These are phyloP conservation scores for Phytopythium litorale DNA, from an alignment of 352 stramenopile genomes.

Conservation along the genomic window DNA sequence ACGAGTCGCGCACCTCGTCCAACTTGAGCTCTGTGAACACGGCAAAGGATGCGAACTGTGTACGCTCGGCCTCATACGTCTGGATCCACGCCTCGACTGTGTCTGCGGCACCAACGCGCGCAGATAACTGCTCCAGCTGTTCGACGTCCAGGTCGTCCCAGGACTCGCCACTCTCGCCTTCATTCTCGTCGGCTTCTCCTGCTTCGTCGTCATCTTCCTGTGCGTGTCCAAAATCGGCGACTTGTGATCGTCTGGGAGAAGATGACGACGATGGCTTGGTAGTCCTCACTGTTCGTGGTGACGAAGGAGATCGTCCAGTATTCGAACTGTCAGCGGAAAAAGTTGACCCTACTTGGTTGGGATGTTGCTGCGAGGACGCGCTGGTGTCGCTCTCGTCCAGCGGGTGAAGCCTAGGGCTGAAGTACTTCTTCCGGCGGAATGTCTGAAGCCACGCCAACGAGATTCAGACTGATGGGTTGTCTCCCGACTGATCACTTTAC, in stretches of 20 bases:
- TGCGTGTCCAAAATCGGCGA: neutral
- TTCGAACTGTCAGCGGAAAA: neutral
- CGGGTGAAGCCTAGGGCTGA: slow-evolving; percentile 39
- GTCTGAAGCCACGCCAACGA: slow-evolving; percentile 14
- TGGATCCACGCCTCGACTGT: slow-evolving; percentile 62
- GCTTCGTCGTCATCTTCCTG: slow-evolving; percentile 1
- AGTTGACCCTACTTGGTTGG: neutral
- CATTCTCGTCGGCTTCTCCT: slow-evolving; percentile 8
- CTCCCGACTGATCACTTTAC: neutral
- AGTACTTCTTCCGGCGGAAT: slow-evolving; percentile 50
- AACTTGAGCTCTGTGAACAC: slow-evolving; percentile 78
- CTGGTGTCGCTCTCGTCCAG: slow-evolving; percentile 12
- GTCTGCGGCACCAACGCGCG: slow-evolving; percentile 32
- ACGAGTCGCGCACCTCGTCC: slow-evolving; percentile 64
- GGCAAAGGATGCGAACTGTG: slow-evolving; percentile 69
- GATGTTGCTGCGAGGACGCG: neutral
- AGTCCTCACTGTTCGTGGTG: slow-evolving; percentile 8
- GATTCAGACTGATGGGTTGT: neutral
- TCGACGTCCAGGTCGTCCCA: slow-evolving; percentile 25
- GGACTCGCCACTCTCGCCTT: neutral
- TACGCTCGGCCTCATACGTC: slow-evolving; percentile 62
- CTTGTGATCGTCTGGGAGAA: slow-evolving; percentile 13
- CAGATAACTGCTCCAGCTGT: slow-evolving; percentile 38
- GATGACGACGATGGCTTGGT: slow-evolving; percentile 9
- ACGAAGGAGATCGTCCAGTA: neutral